Conservation (phyloP, 768 basidiomycete species). For the Naganishia vaughanmartiniae region DNA sequence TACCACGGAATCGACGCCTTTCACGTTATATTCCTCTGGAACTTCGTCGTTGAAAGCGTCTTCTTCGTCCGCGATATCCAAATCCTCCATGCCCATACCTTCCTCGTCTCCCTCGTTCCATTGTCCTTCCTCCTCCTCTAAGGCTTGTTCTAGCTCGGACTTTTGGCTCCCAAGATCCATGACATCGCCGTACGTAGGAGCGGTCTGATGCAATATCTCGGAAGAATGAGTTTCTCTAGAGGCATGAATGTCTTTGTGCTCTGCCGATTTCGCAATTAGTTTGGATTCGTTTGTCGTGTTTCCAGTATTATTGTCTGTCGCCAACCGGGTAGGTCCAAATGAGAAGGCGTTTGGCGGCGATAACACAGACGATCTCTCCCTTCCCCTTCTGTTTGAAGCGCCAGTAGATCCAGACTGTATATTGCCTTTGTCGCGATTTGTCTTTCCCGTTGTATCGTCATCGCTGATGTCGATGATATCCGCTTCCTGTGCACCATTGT, state of each 20-base stretch:
- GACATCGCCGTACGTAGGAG: not conserved
- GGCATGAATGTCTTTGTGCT: not conserved
- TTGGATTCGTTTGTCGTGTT: not conserved
- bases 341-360: not conserved
- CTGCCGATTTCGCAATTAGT: not conserved
- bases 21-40: conserved; percentile 42
- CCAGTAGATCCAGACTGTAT: conserved; percentile 19
- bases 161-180: conserved; percentile 4
- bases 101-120: conserved; percentile 79
- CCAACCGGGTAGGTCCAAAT: not conserved
- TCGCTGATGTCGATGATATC: conserved; percentile 13
- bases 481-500: not conserved
- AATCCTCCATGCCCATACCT: conserved; percentile 52
- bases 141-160: conserved; percentile 25
- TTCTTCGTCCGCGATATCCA: conserved; percentile 39
- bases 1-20: conserved; percentile 41
- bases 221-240: not conserved
- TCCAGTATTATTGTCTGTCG: not conserved
- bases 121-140: conserved; percentile 54
- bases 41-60: conserved; percentile 42
- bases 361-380: not conserved
- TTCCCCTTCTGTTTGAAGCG: conserved; percentile 32
- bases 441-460: conserved; percentile 23
- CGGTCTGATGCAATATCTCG: not conserved
- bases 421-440: not conserved